Conservation (phyloP, 1,284 basidiomycete genomes). For the Wolfiporia cocos region DNA sequence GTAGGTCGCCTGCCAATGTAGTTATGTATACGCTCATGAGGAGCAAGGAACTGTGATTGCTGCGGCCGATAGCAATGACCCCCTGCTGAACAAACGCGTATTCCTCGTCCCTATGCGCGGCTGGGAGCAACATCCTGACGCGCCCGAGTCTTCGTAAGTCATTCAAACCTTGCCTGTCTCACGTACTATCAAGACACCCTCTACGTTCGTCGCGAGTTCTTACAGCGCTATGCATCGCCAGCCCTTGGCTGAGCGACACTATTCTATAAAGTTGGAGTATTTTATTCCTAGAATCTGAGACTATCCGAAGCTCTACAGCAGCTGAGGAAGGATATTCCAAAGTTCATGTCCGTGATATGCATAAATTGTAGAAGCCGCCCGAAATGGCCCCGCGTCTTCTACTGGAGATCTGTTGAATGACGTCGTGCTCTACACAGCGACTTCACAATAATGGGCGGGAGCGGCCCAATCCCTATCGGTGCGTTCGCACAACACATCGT, state of each 20-base stretch:
- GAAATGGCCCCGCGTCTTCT: no score
- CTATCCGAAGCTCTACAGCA: no score
- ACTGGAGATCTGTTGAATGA: no score
- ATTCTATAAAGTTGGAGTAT: no score
- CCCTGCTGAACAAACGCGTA: conserved; percentile 60
- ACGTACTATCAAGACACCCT: no score
- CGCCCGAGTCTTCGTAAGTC: conserved; percentile 44
- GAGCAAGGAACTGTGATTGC: conserved; percentile 55
- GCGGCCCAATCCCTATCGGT: conserved; percentile 46
- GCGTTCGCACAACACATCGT: conserved; percentile 77
- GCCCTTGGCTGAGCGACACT: no score
- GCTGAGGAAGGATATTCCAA: no score
- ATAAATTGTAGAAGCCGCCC: no score
- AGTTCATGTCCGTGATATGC: no score
- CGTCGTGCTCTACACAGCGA: conserved; percentile 22
- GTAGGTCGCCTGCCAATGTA: conserved; percentile 29
- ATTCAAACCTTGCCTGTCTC: background rate
- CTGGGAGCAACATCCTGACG: conserved; percentile 59
- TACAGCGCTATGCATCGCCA: no score
- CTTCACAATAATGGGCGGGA: conserved; percentile 59
- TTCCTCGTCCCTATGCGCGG: conserved; percentile 72
- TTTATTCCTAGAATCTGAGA: no score
- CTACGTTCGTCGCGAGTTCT: no score
- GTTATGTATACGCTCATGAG: background rate
- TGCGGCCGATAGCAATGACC: conserved; percentile 44